phyloP scores from a whole-genome alignment of 192 early-diverging fungal genomes.

The Entophlyctis helioformis region DNA sequence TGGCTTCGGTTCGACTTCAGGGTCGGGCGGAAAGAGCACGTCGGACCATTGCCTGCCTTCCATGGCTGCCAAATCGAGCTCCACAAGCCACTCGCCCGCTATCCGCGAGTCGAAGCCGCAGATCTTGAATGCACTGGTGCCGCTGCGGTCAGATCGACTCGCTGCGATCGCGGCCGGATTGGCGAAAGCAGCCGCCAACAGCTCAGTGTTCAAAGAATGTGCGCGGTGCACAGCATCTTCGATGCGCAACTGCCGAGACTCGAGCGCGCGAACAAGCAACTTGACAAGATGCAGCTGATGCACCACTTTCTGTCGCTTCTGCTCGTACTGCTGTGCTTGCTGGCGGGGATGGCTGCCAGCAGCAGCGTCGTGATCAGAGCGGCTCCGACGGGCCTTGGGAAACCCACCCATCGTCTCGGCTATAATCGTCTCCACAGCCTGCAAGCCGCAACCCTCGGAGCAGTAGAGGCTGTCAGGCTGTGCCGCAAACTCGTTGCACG shows the following conservation, averaged over 20 bases:
- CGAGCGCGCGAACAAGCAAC: slow-evolving; percentile 5
- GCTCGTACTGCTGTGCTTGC: background rate
- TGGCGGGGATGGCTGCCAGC: background rate
- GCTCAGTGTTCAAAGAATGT: too few relatives aligned
- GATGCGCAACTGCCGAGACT: slow-evolving; percentile 6
- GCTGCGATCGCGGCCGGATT: background rate
- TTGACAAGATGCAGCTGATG: background rate
- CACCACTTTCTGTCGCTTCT: background rate
- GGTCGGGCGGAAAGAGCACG: too few relatives aligned
- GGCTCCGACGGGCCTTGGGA: background rate
- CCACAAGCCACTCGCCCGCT: slow-evolving; percentile 7
- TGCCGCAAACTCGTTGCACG: slow-evolving; percentile 1
- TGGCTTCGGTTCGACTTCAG: too few relatives aligned
- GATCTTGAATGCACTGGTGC: background rate
- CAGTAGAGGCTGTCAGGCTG: slow-evolving; percentile 3
- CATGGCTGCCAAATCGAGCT: background rate
- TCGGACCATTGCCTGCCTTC: too few relatives aligned
- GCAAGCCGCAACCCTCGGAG: slow-evolving; percentile 2
- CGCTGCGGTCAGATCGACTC: background rate
- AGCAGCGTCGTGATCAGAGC: background rate
- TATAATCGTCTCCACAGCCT: background rate
- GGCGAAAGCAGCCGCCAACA: background rate
- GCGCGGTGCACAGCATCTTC: slow-evolving; percentile 1
- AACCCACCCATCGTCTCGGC: background rate
- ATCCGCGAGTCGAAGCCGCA: slow-evolving; percentile 13